phyloP scores from a whole-genome alignment of 2,329 filamentous ascomycete species.

The Fusarium caatingaense region DNA sequence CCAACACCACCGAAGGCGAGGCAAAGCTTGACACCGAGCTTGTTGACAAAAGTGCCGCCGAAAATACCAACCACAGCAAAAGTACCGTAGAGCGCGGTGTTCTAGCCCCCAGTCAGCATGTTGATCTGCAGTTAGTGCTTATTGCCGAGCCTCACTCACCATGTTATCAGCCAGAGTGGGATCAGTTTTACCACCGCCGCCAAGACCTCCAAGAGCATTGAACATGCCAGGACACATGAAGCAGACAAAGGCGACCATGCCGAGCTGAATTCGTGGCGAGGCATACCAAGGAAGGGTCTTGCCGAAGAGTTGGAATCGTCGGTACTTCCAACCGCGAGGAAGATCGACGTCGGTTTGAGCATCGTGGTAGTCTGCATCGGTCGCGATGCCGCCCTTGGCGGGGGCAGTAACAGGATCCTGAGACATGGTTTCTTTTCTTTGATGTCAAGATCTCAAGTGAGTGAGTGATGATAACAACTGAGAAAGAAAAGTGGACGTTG shows the following conservation, averaged over 20 bases:
- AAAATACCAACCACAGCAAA: conserved; percentile 75
- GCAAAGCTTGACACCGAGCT: conserved; percentile 74
- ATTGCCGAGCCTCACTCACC: conserved; percentile 36
- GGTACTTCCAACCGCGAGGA: conserved; percentile 43
- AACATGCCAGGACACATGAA: conserved; percentile 79
- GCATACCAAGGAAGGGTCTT: conserved; percentile 68
- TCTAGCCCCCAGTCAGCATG: conserved; percentile 12
- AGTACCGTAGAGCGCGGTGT: conserved; percentile 75
- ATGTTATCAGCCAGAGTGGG: conserved; percentile 55
- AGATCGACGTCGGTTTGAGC: conserved; percentile 14
- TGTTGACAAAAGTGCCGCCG: conserved; percentile 81
- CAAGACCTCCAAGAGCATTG: conserved; percentile 74
- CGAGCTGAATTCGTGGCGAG: conserved; percentile 76
- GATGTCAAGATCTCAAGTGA: neutral
- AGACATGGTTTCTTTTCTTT: conserved; percentile 17
- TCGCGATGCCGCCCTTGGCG: conserved; percentile 13
- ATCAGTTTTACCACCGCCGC: conserved; percentile 67
- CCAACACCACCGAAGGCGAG: conserved; percentile 79
- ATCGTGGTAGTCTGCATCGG: conserved; percentile 26
- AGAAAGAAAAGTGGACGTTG: conserved; percentile 2
- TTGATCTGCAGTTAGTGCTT: neutral
- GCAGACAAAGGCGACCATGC: conserved; percentile 69
- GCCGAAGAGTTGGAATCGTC: conserved; percentile 36
- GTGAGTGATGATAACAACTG: neutral
- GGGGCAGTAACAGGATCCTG: conserved; percentile 11